These are phyloP conservation scores for Naganishia kalamii DNA, from an alignment of 768 basidiomycete genomes.

Conservation along the genomic window DNA sequence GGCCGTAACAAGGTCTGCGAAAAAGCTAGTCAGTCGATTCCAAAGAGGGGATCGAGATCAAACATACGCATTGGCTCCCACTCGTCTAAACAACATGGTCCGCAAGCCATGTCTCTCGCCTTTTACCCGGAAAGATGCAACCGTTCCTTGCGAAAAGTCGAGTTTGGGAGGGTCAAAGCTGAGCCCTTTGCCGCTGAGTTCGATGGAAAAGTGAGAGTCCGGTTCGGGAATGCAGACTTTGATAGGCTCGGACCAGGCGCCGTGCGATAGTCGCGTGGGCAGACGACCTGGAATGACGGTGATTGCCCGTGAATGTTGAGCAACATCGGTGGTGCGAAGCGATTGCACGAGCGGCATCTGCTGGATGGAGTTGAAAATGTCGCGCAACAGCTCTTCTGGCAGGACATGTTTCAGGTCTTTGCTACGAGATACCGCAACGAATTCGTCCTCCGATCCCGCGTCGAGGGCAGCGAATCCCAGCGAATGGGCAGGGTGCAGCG, in stretches of 20 bases:
- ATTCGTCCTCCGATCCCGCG: constrained; percentile 62
- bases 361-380: constrained; percentile 71
- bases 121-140: constrained; percentile 83
- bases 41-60: background rate
- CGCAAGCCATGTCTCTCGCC: constrained; percentile 78
- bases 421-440: constrained; percentile 72
- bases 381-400: constrained; percentile 66
- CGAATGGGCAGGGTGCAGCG: constrained; percentile 55
- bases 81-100: constrained; percentile 72
- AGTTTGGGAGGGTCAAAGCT: constrained; percentile 79
- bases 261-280: constrained; percentile 75
- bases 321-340: constrained; percentile 41
- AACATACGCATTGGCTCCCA: constrained; percentile 69
- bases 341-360: constrained; percentile 62
- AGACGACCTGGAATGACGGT: constrained; percentile 54
- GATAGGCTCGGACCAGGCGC: constrained; percentile 79
- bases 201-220: constrained; percentile 75
- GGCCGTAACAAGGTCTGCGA: constrained; percentile 57
- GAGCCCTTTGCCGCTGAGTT: constrained; percentile 79
- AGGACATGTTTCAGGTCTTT: constrained; percentile 67
- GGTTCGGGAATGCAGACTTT: constrained; percentile 75
- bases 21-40: background rate
- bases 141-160: constrained; percentile 67
- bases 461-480: constrained; percentile 38
- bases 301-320: constrained; percentile 50